These are phyloP conservation scores for Rhodotorula babjevae DNA, from an alignment of 768 basidiomycete genomes.

Conservation along the genomic window DNA sequence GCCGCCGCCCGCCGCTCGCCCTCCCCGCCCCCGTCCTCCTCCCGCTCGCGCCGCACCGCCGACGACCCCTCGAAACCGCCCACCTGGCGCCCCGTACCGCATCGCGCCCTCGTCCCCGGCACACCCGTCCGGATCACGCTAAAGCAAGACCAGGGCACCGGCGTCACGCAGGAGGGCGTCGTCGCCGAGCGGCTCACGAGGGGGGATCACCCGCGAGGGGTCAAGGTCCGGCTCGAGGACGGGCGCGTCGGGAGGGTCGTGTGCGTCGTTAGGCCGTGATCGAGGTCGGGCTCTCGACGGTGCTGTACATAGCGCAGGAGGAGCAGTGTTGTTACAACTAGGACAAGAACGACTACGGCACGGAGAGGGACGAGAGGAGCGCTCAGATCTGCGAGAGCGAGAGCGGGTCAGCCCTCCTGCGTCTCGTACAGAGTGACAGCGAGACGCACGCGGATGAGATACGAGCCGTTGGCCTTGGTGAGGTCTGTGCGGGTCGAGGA, in stretches of 20 bases:
- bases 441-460: conserved; percentile 21
- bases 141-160: conserved; percentile 35
- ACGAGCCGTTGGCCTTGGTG: conserved; percentile 29
- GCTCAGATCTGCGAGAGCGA: neutral
- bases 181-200: conserved; percentile 25
- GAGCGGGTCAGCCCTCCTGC: no score
- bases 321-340: neutral
- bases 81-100: conserved; percentile 5
- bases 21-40: neutral
- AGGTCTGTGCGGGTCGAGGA: conserved; percentile 7
- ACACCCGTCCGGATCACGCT: conserved; percentile 23
- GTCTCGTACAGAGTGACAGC: no score
- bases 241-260: conserved; percentile 34
- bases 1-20: neutral
- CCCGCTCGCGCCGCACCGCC: neutral
- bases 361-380: neutral
- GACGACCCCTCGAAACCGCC: conserved; percentile 1
- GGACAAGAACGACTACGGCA: neutral
- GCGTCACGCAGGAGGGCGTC: conserved; percentile 19
- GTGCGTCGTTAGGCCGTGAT: neutral
- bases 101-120: neutral
- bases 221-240: conserved; percentile 30
- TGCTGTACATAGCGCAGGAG: neutral
- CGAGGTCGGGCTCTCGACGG: no score
- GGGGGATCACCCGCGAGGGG: conserved; percentile 36